These are phyloP conservation scores for Filobasidium uniguttulatum DNA, from an alignment of 1,284 basidiomycete genomes.

Conservation along the genomic window DNA sequence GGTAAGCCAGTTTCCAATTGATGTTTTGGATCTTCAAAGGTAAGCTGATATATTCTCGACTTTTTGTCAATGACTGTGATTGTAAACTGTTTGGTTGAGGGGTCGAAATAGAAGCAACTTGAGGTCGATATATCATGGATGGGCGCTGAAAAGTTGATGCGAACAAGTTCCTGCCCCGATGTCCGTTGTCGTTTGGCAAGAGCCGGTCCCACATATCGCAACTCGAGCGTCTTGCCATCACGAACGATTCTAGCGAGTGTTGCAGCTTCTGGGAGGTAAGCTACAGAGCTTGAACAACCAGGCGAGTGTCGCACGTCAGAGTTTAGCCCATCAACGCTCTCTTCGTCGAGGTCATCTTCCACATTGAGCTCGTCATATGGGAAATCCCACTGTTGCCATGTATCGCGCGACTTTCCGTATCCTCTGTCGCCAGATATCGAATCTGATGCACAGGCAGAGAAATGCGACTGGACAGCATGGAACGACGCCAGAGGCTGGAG, in stretches of 20 bases:
- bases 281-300: slow-evolving; percentile 60
- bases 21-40: background rate
- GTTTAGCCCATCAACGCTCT: background rate
- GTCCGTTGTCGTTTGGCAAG: background rate
- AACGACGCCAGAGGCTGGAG: background rate
- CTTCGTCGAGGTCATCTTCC: background rate
- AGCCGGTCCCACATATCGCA: slow-evolving; percentile 47
- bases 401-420: background rate
- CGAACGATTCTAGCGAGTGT: slow-evolving; percentile 62
- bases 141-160: slow-evolving; percentile 10
- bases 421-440: background rate
- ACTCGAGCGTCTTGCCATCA: slow-evolving; percentile 59
- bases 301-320: slow-evolving; percentile 29
- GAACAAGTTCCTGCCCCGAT: slow-evolving; percentile 1
- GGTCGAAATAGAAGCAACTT: slow-evolving; percentile 3
- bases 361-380: background rate
- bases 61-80: slow-evolving; percentile 9
- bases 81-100: background rate
- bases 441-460: background rate
- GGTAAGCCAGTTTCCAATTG: background rate
- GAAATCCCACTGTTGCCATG: background rate
- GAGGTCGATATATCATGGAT: slow-evolving; percentile 9
- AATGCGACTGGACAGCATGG: background rate
- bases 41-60: slow-evolving; percentile 4
- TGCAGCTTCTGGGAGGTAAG: slow-evolving; percentile 48